Base-by-base conservation (phyloP, 164 flowering plant species). In the Magnolia changhungtana region DNA sequence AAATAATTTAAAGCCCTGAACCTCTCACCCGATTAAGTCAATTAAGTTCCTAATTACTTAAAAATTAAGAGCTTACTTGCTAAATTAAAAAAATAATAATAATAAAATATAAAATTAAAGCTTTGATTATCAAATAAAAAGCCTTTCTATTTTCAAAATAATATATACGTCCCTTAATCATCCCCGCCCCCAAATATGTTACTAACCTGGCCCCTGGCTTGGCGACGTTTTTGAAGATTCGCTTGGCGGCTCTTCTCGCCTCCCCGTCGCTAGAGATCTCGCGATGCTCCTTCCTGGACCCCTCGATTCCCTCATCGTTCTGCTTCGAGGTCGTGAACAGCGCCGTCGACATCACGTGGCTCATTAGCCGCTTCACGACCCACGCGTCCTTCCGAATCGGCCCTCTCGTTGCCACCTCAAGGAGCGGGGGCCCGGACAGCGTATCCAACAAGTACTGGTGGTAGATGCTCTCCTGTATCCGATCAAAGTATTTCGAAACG, bases 191-290 rank as follows among this genome's bases (percentile, higher is more conserved):
- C 29, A 1, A 37, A 4, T 37, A 37, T 37, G 45, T 8, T 2
- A 77, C 88, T 85, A 68, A 90, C 96, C 82, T 86, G 84, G 78
- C 78, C 7, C 80, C 87, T 1, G 87, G 87, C 70, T 84, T 85
- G 2, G 90, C 89, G 0, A 89, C 91, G 45, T 88, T 81, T 79
- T 80, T 84, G 88, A 90, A 91, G 13, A 86, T 84, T 78, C 80
- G 63, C 10, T 81, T 69, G 2, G 96, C 96, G 51, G 77, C 69
- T 8, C 6, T 68, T 65, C 78, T 79, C 0, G 92, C 93, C 61
- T 87, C 92, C 86, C 77, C 72, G 74, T 88, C 90, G 63, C 84
- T 91, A 0, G 78, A 81, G 13, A 88, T 88, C 82, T 87, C 90
- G 8, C 76, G 75, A 45, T 79, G 81, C 0, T 77, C 78, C 31